Percentiles rank a stretch among this genome's conserved stretches.
Evolutionary conservation across 1,284 basidiomycete genomes (phyloP).

Genomic region (Phlebopus sp.): DNA sequence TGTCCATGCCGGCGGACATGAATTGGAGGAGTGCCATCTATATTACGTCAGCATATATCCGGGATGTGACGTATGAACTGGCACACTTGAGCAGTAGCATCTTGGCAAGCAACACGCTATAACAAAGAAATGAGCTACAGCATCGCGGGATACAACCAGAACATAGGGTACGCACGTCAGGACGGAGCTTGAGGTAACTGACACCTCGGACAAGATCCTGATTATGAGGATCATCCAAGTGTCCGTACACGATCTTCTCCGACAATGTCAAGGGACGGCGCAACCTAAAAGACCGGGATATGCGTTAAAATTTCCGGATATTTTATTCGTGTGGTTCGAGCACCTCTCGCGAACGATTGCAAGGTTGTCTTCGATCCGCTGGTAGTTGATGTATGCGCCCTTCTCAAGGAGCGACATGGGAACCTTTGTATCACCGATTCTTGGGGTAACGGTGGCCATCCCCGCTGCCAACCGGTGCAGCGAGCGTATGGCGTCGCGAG

Average conservation of each 20-base stretch:
- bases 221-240: constrained; percentile 90
- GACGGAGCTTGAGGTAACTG: constrained; percentile 94
- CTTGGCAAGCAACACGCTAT: constrained; percentile 98
- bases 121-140: constrained; percentile 10
- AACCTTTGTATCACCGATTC: constrained; percentile 91
- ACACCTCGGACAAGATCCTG: constrained; percentile 86
- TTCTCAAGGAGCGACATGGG: constrained; percentile 89
- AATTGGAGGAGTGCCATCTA: constrained; percentile 99
- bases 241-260: constrained; percentile 98
- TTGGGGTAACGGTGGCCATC: constrained; percentile 76
- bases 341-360: constrained; percentile 78
- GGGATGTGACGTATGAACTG: constrained; percentile 17
- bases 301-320: neutral
- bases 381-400: constrained; percentile 93
- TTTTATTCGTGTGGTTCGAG: constrained; percentile 28
- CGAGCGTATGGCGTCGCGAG: constrained; percentile 56
- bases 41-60: constrained; percentile 34
- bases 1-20: constrained; percentile 99
- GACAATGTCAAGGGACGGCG: constrained; percentile 93
- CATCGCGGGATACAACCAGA: neutral
- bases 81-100: constrained; percentile 86
- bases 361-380: constrained; percentile 95
- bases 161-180: constrained; percentile 66
- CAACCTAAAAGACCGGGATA: constrained; percentile 51
- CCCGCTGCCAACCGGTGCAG: constrained; percentile 62